phyloP scores from a whole-genome alignment of 169 alveolate species.

The Cryptosporidium baileyi region DNA sequence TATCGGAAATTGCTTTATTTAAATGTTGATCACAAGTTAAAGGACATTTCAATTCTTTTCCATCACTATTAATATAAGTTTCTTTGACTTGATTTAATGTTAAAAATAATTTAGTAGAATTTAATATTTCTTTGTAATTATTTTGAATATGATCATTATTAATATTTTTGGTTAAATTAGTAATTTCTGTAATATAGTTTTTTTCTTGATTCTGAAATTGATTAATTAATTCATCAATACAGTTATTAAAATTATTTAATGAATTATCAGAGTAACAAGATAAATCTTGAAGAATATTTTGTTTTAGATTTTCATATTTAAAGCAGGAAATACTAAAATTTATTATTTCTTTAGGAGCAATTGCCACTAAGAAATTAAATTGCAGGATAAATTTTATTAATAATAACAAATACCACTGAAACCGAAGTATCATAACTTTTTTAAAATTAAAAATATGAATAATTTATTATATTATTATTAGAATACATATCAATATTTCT shows the following conservation, averaged over 20 bases:
- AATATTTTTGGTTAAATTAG: too few relatives aligned
- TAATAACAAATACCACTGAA: conserved; percentile 4
- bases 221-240: not conserved
- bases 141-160: too few relatives aligned
- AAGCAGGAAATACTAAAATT: conserved; percentile 7
- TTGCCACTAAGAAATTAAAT: conserved; percentile 2
- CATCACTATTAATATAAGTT: not conserved
- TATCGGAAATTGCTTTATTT: not conserved
- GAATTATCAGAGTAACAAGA: not conserved
- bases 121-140: conserved; percentile 9
- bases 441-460: too few relatives aligned
- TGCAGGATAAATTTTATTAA: not conserved
- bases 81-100: not conserved
- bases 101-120: not conserved
- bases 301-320: not conserved
- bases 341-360: not conserved
- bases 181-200: too few relatives aligned
- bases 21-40: not conserved
- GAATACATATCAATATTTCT: too few relatives aligned
- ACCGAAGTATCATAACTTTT: not conserved
- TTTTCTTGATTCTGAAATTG: not conserved
- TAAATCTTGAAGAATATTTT: not conserved
- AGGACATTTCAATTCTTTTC: not conserved
- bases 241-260: not conserved
- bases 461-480: too few relatives aligned